phyloP scores from a whole-genome alignment of 2,329 filamentous ascomycete genomes.

The Claviceps sp. region DNA sequence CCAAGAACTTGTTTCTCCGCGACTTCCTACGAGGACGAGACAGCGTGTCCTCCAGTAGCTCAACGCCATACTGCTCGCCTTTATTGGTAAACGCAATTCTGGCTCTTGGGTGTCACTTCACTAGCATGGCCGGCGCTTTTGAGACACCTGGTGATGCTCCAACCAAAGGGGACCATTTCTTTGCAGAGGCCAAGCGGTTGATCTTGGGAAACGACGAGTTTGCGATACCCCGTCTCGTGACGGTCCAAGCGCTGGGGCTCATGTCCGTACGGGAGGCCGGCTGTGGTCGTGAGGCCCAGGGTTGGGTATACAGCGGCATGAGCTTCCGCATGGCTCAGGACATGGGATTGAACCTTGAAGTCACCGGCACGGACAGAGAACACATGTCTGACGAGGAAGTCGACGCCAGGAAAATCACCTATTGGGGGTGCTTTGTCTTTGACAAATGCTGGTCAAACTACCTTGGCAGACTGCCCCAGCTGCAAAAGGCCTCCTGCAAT shows the following conservation, averaged over 20 bases:
- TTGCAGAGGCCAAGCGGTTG: conserved; percentile 79
- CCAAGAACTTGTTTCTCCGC: conserved; percentile 71
- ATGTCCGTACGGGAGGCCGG: conserved; percentile 97
- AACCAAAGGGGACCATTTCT: conserved; percentile 92
- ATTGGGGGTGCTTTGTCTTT: conserved; percentile 97
- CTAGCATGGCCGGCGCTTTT: conserved; percentile 58
- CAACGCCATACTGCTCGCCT: conserved; percentile 66
- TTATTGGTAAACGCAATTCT: conserved; percentile 90
- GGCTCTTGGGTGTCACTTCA: conserved; percentile 87
- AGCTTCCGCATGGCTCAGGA: conserved; percentile 96
- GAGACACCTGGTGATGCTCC: conserved; percentile 58
- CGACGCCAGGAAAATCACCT: conserved; percentile 81
- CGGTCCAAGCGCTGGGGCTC: conserved; percentile 81
- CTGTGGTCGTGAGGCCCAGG: conserved; percentile 84
- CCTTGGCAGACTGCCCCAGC: conserved; percentile 76
- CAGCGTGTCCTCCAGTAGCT: conserved; percentile 34
- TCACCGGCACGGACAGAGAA: conserved; percentile 48
- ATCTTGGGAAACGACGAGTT: conserved; percentile 89
- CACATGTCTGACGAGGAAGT: conserved; percentile 66
- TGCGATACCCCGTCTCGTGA: conserved; percentile 75
- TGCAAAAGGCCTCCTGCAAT: conserved; percentile 66
- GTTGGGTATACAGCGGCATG: conserved; percentile 98
- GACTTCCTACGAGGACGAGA: conserved; percentile 67
- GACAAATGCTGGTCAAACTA: conserved; percentile 99
- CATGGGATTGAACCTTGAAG: conserved; percentile 78